A percentile compares a stretch with the other conserved stretches of the same genome.
These are phyloP conservation scores for Sarocladium brachiariae DNA, from an alignment of 2,329 filamentous ascomycete genomes.

Conservation along the genomic window DNA sequence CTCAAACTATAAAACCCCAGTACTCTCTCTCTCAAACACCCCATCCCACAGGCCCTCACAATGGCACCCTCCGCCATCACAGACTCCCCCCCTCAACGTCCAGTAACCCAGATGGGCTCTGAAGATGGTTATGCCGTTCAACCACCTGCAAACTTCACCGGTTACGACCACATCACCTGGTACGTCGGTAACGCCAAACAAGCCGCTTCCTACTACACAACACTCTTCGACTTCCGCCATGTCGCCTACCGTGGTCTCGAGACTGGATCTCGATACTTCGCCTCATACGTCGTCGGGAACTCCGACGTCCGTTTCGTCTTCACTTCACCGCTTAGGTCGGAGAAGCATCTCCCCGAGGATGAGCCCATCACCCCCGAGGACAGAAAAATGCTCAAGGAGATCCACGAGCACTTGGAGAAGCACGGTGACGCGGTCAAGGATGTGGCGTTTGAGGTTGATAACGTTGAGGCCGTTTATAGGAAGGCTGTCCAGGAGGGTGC, in stretches of 20 bases:
- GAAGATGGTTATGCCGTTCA: constrained; percentile 46
- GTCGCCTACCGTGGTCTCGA: constrained; percentile 84
- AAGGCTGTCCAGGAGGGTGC: constrained; percentile 63
- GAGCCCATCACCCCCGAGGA: constrained; percentile 60
- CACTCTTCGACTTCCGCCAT: constrained; percentile 76
- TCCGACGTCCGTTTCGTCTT: constrained; percentile 74
- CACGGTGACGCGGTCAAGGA: constrained; percentile 95
- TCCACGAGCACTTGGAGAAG: constrained; percentile 74
- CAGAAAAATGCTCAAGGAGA: constrained; percentile 58
- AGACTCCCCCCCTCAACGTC: constrained; percentile 39
- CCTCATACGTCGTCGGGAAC: constrained; percentile 79
- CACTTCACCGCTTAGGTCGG: constrained; percentile 69
- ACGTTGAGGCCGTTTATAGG: constrained; percentile 71
- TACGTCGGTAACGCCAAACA: constrained; percentile 97
- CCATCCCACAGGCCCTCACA: constrained; percentile 16
- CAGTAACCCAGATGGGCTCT: constrained; percentile 30
- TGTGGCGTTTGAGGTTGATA: constrained; percentile 90
- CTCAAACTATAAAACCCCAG: neutral
- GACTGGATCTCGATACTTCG: constrained; percentile 73
- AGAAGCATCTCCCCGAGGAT: constrained; percentile 44
- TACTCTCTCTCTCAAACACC: neutral
- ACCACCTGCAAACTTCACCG: constrained; percentile 57
- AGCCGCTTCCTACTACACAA: constrained; percentile 81
- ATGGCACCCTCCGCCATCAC: constrained; percentile 57
- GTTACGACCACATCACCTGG: constrained; percentile 92